Evolutionary conservation across 305 asterid species (phyloP).

Genomic region (Lippia alba): DNA sequence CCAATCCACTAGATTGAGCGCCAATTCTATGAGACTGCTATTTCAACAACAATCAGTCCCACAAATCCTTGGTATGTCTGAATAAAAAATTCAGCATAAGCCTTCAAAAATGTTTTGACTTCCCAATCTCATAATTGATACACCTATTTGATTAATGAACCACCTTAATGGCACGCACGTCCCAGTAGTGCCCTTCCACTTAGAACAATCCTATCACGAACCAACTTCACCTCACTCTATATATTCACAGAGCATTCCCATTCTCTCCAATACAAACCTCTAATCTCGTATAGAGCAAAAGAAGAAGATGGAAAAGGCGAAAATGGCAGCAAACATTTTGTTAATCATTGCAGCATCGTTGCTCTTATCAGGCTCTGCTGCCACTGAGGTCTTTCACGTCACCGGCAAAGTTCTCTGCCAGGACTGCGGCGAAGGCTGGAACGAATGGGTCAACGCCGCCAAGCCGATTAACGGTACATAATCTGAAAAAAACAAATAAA

Average conservation of each 20-base stretch:
- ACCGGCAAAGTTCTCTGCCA: slow-evolving; percentile 87
- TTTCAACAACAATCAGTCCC: too few species aligned
- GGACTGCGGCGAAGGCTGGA: slow-evolving; percentile 74
- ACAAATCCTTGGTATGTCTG: neutral
- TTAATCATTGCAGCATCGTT: slow-evolving; percentile 43
- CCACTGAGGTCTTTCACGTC: slow-evolving; percentile 54
- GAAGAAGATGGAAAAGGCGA: neutral
- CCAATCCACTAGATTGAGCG: too few species aligned
- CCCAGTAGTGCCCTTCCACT: slow-evolving; percentile 42
- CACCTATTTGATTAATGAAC: neutral
- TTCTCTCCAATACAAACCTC: neutral
- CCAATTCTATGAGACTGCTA: too few species aligned
- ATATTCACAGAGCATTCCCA: neutral
- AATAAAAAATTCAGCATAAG: neutral
- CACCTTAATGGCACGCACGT: slow-evolving; percentile 54
- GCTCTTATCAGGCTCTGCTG: slow-evolving; percentile 36
- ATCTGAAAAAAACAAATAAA: too few species aligned
- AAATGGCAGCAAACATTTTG: slow-evolving; percentile 40
- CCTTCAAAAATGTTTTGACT: slow-evolving; percentile 17
- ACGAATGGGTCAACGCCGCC: slow-evolving; percentile 73
- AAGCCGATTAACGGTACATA: slow-evolving; percentile 70
- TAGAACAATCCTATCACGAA: neutral
- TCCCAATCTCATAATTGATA: neutral
- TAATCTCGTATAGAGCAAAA: neutral
- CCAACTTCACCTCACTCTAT: neutral